Conservation (phyloP, 768 basidiomycete genomes). For the Tulasnella sp. region DNA sequence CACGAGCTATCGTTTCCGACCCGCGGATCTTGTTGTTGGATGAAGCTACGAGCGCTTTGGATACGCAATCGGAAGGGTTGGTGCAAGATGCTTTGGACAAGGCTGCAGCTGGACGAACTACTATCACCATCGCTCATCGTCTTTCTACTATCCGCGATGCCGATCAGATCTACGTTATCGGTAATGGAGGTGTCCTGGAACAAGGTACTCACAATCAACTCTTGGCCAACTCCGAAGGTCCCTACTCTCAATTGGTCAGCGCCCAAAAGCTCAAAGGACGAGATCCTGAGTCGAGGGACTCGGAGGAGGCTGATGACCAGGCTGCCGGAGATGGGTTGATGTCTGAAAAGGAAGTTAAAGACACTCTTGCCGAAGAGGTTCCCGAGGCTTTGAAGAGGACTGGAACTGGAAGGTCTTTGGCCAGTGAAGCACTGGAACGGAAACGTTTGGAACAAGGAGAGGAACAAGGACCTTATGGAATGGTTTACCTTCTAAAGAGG, state of each 20-base stretch:
- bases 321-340: conserved; percentile 20
- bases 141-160: conserved; percentile 36
- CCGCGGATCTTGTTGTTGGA: conserved; percentile 71
- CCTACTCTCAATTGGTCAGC: conserved; percentile 29
- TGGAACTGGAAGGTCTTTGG: conserved; percentile 44
- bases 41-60: conserved; percentile 79
- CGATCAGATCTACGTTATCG: conserved; percentile 37
- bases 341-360: conserved; percentile 44
- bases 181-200: conserved; percentile 36
- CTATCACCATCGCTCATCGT: conserved; percentile 37
- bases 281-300: conserved; percentile 29
- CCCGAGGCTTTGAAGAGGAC: conserved; percentile 51
- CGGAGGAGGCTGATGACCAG: conserved; percentile 24
- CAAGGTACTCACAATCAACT: conserved; percentile 34
- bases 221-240: conserved; percentile 25
- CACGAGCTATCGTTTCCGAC: conserved; percentile 33
- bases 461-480: conserved; percentile 29
- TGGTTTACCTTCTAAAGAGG: conserved; percentile 59
- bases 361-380: conserved; percentile 49
- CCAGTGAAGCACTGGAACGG: conserved; percentile 58
- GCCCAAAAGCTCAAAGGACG: conserved; percentile 30
- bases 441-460: conserved; percentile 25
- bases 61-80: conserved; percentile 74
- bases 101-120: conserved; percentile 37
- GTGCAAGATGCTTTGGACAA: conserved; percentile 83